Evolutionary conservation across 305 asterid species (phyloP).

Genomic region (Rubia balearica): DNA sequence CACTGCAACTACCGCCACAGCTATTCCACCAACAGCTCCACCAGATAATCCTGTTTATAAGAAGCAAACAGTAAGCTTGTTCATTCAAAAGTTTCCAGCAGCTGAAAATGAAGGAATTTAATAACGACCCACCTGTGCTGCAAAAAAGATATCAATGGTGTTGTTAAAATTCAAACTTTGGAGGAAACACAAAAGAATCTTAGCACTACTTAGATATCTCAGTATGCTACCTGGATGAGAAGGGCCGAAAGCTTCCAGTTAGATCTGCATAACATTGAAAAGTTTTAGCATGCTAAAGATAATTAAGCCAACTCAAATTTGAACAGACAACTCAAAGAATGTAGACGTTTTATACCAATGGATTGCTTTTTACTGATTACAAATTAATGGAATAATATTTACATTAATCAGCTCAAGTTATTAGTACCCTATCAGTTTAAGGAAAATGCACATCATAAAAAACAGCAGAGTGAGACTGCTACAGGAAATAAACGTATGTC

Average conservation of each 20-base stretch:
- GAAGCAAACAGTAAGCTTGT: slow-evolving; percentile 15
- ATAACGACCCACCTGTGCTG: slow-evolving; percentile 60
- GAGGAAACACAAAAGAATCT: slow-evolving; percentile 5
- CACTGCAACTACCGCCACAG: slow-evolving; percentile 35
- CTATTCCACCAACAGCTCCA: slow-evolving; percentile 76
- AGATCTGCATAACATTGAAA: slow-evolving; percentile 45
- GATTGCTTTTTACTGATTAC: neutral
- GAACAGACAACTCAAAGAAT: slow-evolving; percentile 7
- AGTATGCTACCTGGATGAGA: slow-evolving; percentile 47
- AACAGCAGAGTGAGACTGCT: neutral
- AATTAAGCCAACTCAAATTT: neutral
- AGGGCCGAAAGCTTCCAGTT: slow-evolving; percentile 51
- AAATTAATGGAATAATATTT: neutral
- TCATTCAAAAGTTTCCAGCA: slow-evolving; percentile 12
- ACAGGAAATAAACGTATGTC: neutral
- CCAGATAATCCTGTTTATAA: slow-evolving; percentile 54
- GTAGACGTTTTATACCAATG: neutral
- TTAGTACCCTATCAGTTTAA: neutral
- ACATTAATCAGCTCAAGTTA: neutral
- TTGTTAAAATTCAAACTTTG: slow-evolving; percentile 18
- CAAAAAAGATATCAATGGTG: slow-evolving; percentile 28
- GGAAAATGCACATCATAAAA: neutral
- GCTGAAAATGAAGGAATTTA: slow-evolving; percentile 23
- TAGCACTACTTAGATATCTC: slow-evolving; percentile 10
- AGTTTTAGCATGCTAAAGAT: neutral